Evolutionary conservation across 2,329 filamentous ascomycete species (phyloP).

Genomic region (Claviceps humidiphila): DNA sequence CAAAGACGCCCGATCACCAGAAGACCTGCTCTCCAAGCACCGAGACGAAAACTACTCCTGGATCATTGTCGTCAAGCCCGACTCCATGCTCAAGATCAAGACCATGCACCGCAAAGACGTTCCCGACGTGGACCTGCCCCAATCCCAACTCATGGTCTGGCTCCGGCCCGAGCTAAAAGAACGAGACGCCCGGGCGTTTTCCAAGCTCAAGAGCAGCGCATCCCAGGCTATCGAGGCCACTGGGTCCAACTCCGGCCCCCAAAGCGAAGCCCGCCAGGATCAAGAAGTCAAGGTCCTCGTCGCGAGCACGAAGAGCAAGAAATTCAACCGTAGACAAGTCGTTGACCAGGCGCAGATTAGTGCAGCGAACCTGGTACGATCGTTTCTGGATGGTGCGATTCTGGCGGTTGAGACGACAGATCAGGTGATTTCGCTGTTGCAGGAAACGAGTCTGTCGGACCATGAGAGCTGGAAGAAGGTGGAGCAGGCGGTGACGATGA

Average conservation of each 20-base stretch:
- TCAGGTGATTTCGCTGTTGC: constrained; percentile 63
- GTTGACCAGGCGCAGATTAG: constrained; percentile 61
- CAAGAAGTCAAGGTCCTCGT: constrained; percentile 78
- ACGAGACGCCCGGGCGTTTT: constrained; percentile 48
- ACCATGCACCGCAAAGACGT: constrained; percentile 64
- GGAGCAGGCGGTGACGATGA: constrained; percentile 63
- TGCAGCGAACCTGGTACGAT: constrained; percentile 50
- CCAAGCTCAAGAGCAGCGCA: constrained; percentile 24
- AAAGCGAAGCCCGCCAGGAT: constrained; percentile 28
- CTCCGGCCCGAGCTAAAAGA: constrained; percentile 73
- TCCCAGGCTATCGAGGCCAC: constrained; percentile 17
- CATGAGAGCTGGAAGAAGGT: constrained; percentile 71
- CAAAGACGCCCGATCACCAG: constrained; percentile 61
- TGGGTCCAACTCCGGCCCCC: constrained; percentile 4
- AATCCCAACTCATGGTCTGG: constrained; percentile 62
- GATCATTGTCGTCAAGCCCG: constrained; percentile 79
- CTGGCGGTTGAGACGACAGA: constrained; percentile 82
- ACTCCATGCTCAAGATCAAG: constrained; percentile 64
- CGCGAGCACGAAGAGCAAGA: constrained; percentile 74
- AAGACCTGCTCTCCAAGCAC: constrained; percentile 66
- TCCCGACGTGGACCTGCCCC: constrained; percentile 61
- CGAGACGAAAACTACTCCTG: constrained; percentile 69
- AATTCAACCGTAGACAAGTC: constrained; percentile 76
- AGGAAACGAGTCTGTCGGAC: constrained; percentile 62
- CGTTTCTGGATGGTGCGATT: constrained; percentile 65